phyloP scores from a whole-genome alignment of 140 eudicot species.

The Stevia rebaudiana region DNA sequence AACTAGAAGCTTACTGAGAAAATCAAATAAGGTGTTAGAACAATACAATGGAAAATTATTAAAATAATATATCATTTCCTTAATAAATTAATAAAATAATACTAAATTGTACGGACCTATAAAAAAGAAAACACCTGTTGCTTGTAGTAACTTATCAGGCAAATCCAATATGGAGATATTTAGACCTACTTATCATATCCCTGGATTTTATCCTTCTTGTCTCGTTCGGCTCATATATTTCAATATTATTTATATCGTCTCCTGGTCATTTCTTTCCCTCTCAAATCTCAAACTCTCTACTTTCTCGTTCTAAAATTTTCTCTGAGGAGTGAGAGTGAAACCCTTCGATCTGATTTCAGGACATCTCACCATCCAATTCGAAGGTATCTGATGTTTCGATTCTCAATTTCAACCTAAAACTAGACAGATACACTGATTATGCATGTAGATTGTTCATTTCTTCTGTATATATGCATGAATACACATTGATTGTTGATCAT shows the following conservation, averaged over 20 bases:
- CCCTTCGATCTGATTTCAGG: conserved; percentile 26
- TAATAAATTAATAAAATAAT: too few species aligned
- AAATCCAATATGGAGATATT: background rate
- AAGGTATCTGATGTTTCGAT: conserved; percentile 24
- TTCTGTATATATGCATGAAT: conserved; percentile 14
- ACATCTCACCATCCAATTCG: conserved; percentile 20
- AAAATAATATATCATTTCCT: too few species aligned
- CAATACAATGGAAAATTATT: too few species aligned
- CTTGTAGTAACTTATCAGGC: too few species aligned
- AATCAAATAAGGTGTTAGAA: too few species aligned
- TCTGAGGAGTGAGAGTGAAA: conserved; percentile 26
- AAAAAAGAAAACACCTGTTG: too few species aligned
- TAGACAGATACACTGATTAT: conserved; percentile 1
- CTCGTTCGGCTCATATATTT: conserved; percentile 23
- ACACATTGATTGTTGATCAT: background rate
- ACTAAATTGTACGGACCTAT: too few species aligned
- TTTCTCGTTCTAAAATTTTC: conserved; percentile 31
- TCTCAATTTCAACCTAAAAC: conserved; percentile 13
- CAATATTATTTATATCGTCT: conserved; percentile 26
- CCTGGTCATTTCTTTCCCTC: conserved; percentile 22
- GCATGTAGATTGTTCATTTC: conserved; percentile 4
- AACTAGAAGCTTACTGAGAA: too few species aligned
- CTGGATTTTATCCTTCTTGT: conserved; percentile 12
- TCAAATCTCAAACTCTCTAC: conserved; percentile 19
- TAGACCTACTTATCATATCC: background rate